Base-by-base conservation (phyloP, 2,329 filamentous ascomycete genomes). In the Didymella pinodella region DNA sequence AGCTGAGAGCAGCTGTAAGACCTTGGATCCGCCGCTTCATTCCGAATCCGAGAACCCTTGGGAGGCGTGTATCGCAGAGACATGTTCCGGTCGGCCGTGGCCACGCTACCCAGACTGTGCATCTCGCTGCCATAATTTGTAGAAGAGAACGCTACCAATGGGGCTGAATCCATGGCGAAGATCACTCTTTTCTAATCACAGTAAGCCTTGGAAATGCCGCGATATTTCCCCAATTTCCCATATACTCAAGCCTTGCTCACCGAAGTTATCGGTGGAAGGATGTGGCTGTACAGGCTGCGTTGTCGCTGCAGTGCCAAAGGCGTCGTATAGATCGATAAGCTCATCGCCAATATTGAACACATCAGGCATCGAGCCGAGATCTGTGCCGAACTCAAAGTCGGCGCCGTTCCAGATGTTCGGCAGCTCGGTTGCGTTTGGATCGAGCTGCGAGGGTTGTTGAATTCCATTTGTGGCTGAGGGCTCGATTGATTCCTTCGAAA, bases 131-230 rank as follows among this genome's bases (percentile, higher is more conserved):
- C 7, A 8, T 18, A 11, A n/a, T n/a, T 18, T n/a, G 12, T 34
- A 1, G 31, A 11, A 4, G 16, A 18, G 32, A 8, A 6, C 2
- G 1, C n/a, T n/a, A 16, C 7, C 16, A 14, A n/a, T 2, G n/a
- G 7, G 32, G 6, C 16, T 36, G 16, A 5, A 36, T 5, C 11
- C 8, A 2, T 16, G 5, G n/a, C 16, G 16, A 36, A 36, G 16
- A 7, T 16, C 11, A 25, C 18, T 12, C 10, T 25, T 11, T 3
- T 41, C 20, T 86, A 2, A 11, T 59, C 45, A 63, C 4, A 63
- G 50, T 7, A 63, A 57, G 11, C 53, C 60, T 36, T 63, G 56
- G 16, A 63, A 63, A 16, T 60, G 60, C 18, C 60, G 48, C 25
- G 60, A 60, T 41, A 63, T 60, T 31, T 62, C 56, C 5, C 49